A percentile compares a stretch with the other conserved stretches of the same genome.
phyloP scores from a whole-genome alignment of 768 basidiomycete species.

The Tulasnella calospora region DNA sequence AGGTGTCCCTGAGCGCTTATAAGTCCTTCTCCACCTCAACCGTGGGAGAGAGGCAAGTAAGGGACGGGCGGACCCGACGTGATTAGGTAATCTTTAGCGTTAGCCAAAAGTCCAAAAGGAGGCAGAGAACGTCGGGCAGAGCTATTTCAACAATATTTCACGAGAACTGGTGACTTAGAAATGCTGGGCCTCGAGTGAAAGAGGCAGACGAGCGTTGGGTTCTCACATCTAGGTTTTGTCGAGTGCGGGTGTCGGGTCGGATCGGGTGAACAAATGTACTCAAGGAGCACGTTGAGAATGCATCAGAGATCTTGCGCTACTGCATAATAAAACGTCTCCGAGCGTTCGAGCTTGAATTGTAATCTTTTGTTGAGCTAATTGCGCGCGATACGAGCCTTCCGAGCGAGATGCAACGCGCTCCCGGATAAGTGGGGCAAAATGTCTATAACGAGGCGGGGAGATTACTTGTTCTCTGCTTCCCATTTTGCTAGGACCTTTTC shows the following conservation, averaged over 20 bases:
- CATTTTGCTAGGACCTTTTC: slow-evolving; percentile 60
- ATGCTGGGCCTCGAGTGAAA: background rate
- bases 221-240: background rate
- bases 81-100: background rate
- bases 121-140: background rate
- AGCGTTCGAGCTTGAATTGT: background rate
- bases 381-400: background rate
- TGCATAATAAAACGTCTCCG: background rate
- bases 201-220: background rate
- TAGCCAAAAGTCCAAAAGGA: background rate
- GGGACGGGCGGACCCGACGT: background rate
- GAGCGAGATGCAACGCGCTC: background rate
- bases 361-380: background rate
- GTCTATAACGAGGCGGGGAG: slow-evolving; percentile 10
- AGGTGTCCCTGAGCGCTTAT: no score
- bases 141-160: background rate
- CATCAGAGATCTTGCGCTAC: background rate
- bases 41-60: no score
- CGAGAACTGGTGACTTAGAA: no score
- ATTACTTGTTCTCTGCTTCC: slow-evolving; percentile 31
- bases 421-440: background rate
- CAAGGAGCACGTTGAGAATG: background rate
- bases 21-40: no score
- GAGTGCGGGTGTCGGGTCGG: background rate
- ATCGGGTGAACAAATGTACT: background rate